Evolutionary conservation across 768 basidiomycete species (phyloP).

Genomic region (Lyophyllum decastes): DNA sequence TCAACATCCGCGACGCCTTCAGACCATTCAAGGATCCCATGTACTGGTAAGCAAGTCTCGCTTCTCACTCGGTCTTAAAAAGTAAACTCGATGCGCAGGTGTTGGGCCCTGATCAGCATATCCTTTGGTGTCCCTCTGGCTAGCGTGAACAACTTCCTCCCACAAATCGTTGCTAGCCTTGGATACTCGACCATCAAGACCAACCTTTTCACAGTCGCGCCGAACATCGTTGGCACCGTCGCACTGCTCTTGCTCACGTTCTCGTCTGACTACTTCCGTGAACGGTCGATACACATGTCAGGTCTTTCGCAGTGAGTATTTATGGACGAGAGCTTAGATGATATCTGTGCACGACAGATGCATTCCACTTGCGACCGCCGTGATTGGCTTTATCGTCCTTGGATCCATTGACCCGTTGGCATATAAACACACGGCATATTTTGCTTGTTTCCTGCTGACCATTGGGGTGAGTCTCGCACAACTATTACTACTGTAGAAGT

Average conservation of each 20-base stretch:
- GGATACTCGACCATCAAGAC: constrained; percentile 51
- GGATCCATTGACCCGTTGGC: constrained; percentile 42
- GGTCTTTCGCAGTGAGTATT: not conserved
- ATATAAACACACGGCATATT: constrained; percentile 48
- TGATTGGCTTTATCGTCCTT: constrained; percentile 46
- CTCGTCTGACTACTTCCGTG: constrained; percentile 53
- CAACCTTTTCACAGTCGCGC: constrained; percentile 54
- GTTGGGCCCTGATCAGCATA: constrained; percentile 48
- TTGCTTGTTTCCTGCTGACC: constrained; percentile 55
- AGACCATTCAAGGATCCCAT: constrained; percentile 42
- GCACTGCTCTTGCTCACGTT: constrained; percentile 46
- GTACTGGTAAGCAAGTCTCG: constrained; percentile 35
- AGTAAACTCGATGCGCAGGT: constrained; percentile 19
- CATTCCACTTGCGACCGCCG: constrained; percentile 38
- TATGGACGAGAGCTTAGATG: not conserved
- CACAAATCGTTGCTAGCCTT: constrained; percentile 46
- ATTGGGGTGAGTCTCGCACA: constrained; percentile 37
- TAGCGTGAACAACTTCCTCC: constrained; percentile 56
- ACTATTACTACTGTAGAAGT: not conserved
- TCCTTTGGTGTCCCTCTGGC: constrained; percentile 50
- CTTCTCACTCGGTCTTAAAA: not conserved
- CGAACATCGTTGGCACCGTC: constrained; percentile 50
- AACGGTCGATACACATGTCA: constrained; percentile 49
- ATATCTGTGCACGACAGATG: constrained; percentile 28
- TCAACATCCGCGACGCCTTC: constrained; percentile 45